These are phyloP conservation scores for Penicillium sp. DNA, from an alignment of 2,329 filamentous ascomycete species.

Conservation along the genomic window DNA sequence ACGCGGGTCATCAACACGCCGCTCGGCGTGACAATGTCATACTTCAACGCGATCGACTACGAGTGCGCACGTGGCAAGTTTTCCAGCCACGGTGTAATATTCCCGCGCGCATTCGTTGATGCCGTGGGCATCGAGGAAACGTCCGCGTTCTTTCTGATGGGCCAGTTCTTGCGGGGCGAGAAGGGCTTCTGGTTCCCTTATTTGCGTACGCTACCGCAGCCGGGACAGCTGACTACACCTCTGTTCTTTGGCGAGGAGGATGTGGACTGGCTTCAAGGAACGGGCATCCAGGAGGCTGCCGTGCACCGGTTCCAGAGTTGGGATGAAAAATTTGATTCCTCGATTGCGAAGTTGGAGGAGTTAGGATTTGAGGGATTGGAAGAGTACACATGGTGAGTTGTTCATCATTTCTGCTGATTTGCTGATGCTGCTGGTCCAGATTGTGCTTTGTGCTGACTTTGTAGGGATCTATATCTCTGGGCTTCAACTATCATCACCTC, in stretches of 20 bases:
- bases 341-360: conserved; percentile 30
- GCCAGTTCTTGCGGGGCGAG: conserved; percentile 60
- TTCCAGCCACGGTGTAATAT: conserved; percentile 36
- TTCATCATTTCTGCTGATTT: not conserved
- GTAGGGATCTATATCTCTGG: conserved; percentile 48
- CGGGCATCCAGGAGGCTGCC: conserved; percentile 34
- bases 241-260: conserved; percentile 64
- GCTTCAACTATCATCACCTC: conserved; percentile 46
- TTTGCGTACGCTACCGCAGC: conserved; percentile 63
- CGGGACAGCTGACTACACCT: conserved; percentile 59
- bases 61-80: conserved; percentile 20
- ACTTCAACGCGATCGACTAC: conserved; percentile 36
- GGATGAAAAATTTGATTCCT: conserved; percentile 39
- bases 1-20: conserved; percentile 39
- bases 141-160: conserved; percentile 66
- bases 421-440: conserved; percentile 2
- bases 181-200: conserved; percentile 68
- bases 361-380: conserved; percentile 31
- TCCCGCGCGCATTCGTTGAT: conserved; percentile 53
- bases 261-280: conserved; percentile 47
- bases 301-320: conserved; percentile 36
- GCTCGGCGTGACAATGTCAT: conserved; percentile 37
- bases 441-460: conserved; percentile 8
- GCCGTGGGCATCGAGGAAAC: conserved; percentile 57
- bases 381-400: conserved; percentile 41